These are phyloP conservation scores for Zymoseptoria passerinii DNA, from an alignment of 2,329 filamentous ascomycete genomes.

Conservation along the genomic window DNA sequence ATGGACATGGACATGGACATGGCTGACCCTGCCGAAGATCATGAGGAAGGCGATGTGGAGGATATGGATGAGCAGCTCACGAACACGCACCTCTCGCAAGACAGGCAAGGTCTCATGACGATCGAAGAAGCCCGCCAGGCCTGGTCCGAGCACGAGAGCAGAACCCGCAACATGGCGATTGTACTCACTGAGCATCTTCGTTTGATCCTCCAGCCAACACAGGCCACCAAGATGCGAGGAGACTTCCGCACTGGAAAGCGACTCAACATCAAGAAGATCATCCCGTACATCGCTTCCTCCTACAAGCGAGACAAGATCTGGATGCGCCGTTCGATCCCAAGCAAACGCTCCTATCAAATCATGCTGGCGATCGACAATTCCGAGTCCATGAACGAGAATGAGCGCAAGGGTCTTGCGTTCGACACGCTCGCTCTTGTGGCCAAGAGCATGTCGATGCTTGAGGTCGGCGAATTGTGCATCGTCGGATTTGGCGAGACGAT, in stretches of 20 bases:
- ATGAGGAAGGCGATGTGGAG: slow-evolving; percentile 31
- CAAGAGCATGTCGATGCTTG: slow-evolving; percentile 79
- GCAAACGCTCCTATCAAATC: slow-evolving; percentile 92
- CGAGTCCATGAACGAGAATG: slow-evolving; percentile 80
- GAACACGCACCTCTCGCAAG: slow-evolving; percentile 56
- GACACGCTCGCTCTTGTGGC: slow-evolving; percentile 90
- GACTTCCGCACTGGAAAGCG: slow-evolving; percentile 96
- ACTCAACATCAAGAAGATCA: slow-evolving; percentile 98
- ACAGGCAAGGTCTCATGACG: slow-evolving; percentile 15
- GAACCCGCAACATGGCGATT: slow-evolving; percentile 78
- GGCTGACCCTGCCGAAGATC: slow-evolving; percentile 30
- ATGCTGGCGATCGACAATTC: slow-evolving; percentile 95
- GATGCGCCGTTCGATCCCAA: slow-evolving; percentile 89
- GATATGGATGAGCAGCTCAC: slow-evolving; percentile 54
- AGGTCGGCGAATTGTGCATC: slow-evolving; percentile 87
- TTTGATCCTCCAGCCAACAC: slow-evolving; percentile 86
- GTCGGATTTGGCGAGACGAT: slow-evolving; percentile 81
- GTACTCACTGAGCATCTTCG: slow-evolving; percentile 89
- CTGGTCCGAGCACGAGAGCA: slow-evolving; percentile 77
- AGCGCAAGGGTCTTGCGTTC: slow-evolving; percentile 72
- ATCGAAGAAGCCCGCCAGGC: slow-evolving; percentile 57
- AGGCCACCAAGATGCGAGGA: slow-evolving; percentile 91
- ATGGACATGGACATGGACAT: slow-evolving; percentile 34
- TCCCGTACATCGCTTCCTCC: slow-evolving; percentile 94
- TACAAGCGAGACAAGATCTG: slow-evolving; percentile 99